Base-by-base conservation (phyloP, 768 basidiomycete genomes). In the Paxillus involutus region DNA sequence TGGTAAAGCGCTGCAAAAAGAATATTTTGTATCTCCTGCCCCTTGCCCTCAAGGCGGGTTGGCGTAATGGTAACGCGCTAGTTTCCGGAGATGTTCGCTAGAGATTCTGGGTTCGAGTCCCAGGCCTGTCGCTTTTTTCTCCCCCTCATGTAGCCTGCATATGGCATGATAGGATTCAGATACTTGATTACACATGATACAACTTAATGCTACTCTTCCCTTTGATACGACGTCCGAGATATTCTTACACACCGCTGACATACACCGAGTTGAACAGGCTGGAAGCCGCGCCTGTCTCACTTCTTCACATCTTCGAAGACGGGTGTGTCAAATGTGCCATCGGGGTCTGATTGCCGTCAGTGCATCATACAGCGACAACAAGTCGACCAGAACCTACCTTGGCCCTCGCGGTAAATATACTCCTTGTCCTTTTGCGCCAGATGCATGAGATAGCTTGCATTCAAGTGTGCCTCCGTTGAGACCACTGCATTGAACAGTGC, bases 61-160 rank as follows among this genome's bases (percentile, higher is more conserved):
- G 78, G 80, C 80, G 79, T 79, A 80, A 80, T 81, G 80, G 80
- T 77, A 81, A 80, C 80, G 79, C 78, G 79, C 76, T 76, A 81
- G 80, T 80, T 80, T 81, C 80, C 80, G 80, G 77, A 12, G 13
- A 4, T 14, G 35, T 33, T 52, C 73, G 79, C 79, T 80, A 77
- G 77, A 80, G 79, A 75, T 77, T 80, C 77, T 75, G 80, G 77
- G 80, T 80, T 81, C 80, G 80, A 81, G 72, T 79, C 80, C 77
- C 80, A 75, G 78, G 80, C 78, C 75, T 74, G 79, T 81, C 80
- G 76, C 50, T 65, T 72, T 73, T 70, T 68, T 10, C 21, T 45
- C 7, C n/a, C 43, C 21, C 36, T 26, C 21, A 21, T 21, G 4
- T 26, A 26, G 26, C 26, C 6, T 26, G 26, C 26, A 26, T 6